Evolutionary conservation across 2,329 filamentous ascomycete species (phyloP), one percentile per base, ranked within the genome.

Genomic region (Diaporthe citrichinensis): DNA sequence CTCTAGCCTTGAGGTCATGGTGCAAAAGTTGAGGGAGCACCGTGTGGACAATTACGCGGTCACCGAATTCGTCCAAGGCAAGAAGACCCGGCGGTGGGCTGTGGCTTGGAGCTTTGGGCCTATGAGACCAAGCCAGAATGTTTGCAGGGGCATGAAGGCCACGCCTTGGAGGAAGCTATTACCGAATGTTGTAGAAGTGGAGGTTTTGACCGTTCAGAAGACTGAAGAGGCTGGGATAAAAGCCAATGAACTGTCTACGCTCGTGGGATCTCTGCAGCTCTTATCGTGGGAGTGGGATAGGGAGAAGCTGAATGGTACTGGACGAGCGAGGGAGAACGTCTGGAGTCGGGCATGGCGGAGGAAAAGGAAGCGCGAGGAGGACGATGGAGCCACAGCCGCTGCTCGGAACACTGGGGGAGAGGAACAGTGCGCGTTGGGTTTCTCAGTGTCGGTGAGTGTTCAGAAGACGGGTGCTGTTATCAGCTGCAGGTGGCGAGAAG

Each of bases 61-160:
- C 0, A 94, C 93, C 0, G 92, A 94, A 77, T 93, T 98, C 78
- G 87, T 95, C 0, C 94, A 96, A 75, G 94, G 94, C 0, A 91
- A 85, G 62, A 93, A 92, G 81, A 98, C 97, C 41, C 91, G 92
- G 71, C 88, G 97, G 25, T 98, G 96, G 96, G 95, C 92, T 1
- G 85, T 98, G 3, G 97, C 90, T 0, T 99, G 97, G 97, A 97
- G 94, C 80, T 98, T 95, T 84, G 85, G 86, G 2, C 87, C 90
- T 71, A 86, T 90, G 81, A 88, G 96, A 61, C 95, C 96, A 3
- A 82, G 86, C 6, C 82, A 87, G 74, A 79, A 81, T 57, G 83
- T 87, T 55, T 86, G 88, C 31, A 81, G 89, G 61, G 87, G 87
- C 0, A 82, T 87, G 71, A 85, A 84, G 71, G 83, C 85, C 3